Evolutionary conservation across 352 stramenopile genomes (phyloP), one percentile per base, ranked within the genome.

Genomic region (Phytophthora palmivora): DNA sequence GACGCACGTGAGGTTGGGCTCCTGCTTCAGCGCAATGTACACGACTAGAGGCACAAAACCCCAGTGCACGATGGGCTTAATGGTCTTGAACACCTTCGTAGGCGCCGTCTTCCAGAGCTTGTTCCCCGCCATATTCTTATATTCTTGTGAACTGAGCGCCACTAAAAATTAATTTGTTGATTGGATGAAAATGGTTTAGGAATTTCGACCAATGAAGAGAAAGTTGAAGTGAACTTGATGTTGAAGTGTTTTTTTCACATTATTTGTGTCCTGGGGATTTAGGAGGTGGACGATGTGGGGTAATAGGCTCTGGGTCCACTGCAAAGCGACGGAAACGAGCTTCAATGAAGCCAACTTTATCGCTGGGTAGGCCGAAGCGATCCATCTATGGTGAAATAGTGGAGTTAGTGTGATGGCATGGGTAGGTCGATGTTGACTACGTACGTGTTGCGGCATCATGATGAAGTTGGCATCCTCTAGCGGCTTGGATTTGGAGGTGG

Each of bases 61-160:
- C 50, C 77, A 75, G 79, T 96, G 86, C 65, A 92, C 87, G 58
- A 94, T 80, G 18, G 87, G 85, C 78, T 94, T 94, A 65, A 93
- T 74, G 45, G 79, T 60, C 80, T 93, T 94, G 52, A 95, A 76
- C 43, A 82, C 72, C 76, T 79, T 87, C 38, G 81, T 91, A 48
- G 82, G 84, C 57, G 72, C 84, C 46, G 72, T 88, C 78, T 91
- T 93, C 82, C 82, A 93, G 58, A 91, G 73, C 76, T 85, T 86
- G 72, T 78, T 79, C 46, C 46, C 79, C 44, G 46, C 71, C 54
- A 74, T 67, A 12, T 10, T 67, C 52, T 14, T 32, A 18, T 22
- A n/a, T 44, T n/a, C 19, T 38, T 36, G n/a, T 12, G 33, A 37
- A 41, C 6, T 28, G 37, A 26, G 24, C 26, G 39, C 62, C 55